Base-by-base conservation (phyloP, 140 eudicot species). In the Senecio squalidus region DNA sequence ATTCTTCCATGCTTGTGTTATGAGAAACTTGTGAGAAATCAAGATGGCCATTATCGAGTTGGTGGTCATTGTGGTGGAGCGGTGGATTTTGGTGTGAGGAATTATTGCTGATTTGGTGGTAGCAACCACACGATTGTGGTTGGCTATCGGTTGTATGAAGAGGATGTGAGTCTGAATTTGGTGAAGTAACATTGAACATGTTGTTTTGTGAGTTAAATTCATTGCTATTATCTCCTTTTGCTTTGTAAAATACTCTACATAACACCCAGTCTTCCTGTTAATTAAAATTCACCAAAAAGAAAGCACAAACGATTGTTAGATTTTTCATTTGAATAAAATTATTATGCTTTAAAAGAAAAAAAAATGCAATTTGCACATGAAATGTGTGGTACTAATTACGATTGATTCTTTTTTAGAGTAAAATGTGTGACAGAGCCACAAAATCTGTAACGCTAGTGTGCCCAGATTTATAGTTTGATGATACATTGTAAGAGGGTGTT, bases 231-330 rank as follows among this genome's bases (percentile, higher is more conserved):
- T 86, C 95, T 25, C 75, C 65, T 64, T 81, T 82, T 24, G 70
- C 72, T 72, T 86, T 86, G 88, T 83, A 61, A 64, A 86, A 82
- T 31, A 86, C 95, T 80, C 95, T 82, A 65, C 95, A 86, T 52
- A 86, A 39, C 52, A 86, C 95, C 95, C 95, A 86, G 24, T 86
- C 88, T 77, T 80, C 95, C 95, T 86, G 95, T 62, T 64, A 64
- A 64, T 43, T 52, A 0, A 27, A 25, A 55, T 18, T 56, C 55
- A 26, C 34, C 29, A 70, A 52, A 52, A 38, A 26, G 41, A 65
- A 30, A 54, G 31, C 47, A 58, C 16, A 27, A 24, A 58, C 15
- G 30, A 48, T 30, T 50, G 44, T 70, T 64, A 61, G 50, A 29
- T 33, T 8, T 31, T 43, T 70, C 33, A 5, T 36, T 38, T 25